These are phyloP conservation scores for Warburgia ugandensis DNA, from an alignment of 164 flowering plant species.

Conservation along the genomic window DNA sequence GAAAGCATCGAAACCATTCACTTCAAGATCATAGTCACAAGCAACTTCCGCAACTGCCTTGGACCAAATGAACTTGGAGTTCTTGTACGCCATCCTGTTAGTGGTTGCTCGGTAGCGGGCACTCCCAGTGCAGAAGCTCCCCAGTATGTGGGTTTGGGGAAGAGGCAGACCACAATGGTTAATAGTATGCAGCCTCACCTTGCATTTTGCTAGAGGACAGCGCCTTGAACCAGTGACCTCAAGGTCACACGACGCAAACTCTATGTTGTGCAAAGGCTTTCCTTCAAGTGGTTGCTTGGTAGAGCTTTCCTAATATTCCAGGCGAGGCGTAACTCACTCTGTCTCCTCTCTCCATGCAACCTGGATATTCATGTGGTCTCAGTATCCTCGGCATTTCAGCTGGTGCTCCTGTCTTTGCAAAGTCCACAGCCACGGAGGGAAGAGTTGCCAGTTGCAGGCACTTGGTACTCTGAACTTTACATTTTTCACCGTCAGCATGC, in stretches of 20 bases:
- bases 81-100: too few relatives aligned
- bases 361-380: slow-evolving; percentile 75
- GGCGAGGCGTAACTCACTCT: slow-evolving; percentile 52
- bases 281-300: slow-evolving; percentile 59
- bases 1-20: slow-evolving; percentile 55
- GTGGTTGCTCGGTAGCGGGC: too few relatives aligned
- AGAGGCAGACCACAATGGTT: too few relatives aligned
- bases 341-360: slow-evolving; percentile 79
- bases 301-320: slow-evolving; percentile 74
- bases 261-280: too few relatives aligned
- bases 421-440: slow-evolving; percentile 97
- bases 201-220: too few relatives aligned
- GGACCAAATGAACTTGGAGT: slow-evolving; percentile 22
- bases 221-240: too few relatives aligned
- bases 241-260: too few relatives aligned
- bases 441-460: slow-evolving; percentile 77
- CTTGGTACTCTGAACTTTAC: slow-evolving; percentile 62
- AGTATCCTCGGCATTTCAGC: slow-evolving; percentile 79
- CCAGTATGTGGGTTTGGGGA: too few relatives aligned
- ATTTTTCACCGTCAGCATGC: slow-evolving; percentile 75
- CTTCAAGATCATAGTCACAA: slow-evolving; percentile 68
- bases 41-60: slow-evolving; percentile 22
- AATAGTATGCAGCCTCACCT: too few relatives aligned
- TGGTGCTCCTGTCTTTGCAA: slow-evolving; percentile 93
- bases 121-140: too few relatives aligned